Base-by-base conservation (phyloP, 306 rosid genomes). In the Vicia faba region DNA sequence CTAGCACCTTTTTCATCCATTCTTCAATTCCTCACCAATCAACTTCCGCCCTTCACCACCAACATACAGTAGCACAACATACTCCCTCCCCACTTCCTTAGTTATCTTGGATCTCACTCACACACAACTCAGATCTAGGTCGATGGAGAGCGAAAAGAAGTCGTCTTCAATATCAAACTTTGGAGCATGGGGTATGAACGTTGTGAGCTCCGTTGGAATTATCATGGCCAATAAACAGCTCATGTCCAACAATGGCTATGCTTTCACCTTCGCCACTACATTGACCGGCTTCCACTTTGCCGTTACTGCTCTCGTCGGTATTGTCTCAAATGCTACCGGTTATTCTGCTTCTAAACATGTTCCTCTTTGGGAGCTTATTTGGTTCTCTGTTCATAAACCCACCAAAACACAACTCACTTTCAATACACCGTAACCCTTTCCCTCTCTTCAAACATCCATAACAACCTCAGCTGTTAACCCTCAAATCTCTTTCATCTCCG, bases 141-240 rank as follows among this genome's bases (percentile, higher is more conserved):
- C 43, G 64, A 91, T 91, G 93, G 96, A 86, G 61, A 74, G 23
- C 74, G 96, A 86, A 59, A 88, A 91, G 93, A 88, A 84, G 63
- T n/a, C 88, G 4, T 45, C 85, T 14, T 48, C 83, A 3, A 88
- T 91, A 11, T 88, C 93, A 4, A 88, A 89, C 68, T 74, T 91
- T 5, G 96, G 96, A 73, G 96, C 96, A 3, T 91, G 97, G 97
- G 95, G 82, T 43, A 87, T 89, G 95, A 91, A 91, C 75, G 82
- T 91, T 26, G 69, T 91, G 45, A 91, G 96, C 75, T 91, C 96
- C 53, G 97, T 91, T 31, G 95, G 96, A 23, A 87, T 91, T 56
- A 91, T 91, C 58, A 91, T 91, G 89, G 96, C 90, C 61, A 91
- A 91, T 78, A 91, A 91, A 75, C 88, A 87, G 80, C 97, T 88